Conservation (phyloP, 768 basidiomycete species). For the Lentinula edodes region DNA sequence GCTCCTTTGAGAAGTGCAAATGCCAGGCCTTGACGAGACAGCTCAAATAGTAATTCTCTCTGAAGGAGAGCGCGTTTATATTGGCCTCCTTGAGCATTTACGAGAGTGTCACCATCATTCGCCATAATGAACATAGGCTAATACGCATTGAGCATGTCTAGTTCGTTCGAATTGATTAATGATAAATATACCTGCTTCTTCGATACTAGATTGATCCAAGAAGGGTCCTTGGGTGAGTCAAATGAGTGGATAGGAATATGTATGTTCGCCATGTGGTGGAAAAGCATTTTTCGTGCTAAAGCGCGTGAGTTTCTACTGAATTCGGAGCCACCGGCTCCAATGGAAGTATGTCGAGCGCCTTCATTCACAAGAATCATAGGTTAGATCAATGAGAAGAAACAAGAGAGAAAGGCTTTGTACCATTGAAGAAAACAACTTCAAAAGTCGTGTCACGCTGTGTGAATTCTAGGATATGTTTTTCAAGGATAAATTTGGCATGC, state of each 20-base stretch:
- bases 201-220: slow-evolving; percentile 42
- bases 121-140: slow-evolving; percentile 67
- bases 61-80: slow-evolving; percentile 36
- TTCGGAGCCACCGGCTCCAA: slow-evolving; percentile 32
- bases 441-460: neutral
- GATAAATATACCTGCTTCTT: slow-evolving; percentile 31
- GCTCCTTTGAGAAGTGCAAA: slow-evolving; percentile 47
- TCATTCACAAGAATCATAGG: neutral
- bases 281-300: slow-evolving; percentile 48
- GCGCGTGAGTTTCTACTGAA: slow-evolving; percentile 63
- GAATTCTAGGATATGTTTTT: neutral
- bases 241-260: slow-evolving; percentile 41
- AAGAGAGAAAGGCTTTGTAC: neutral
- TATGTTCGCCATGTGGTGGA: slow-evolving; percentile 33
- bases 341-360: neutral
- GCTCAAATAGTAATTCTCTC: slow-evolving; percentile 41
- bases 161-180: neutral
- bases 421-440: neutral
- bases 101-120: slow-evolving; percentile 41
- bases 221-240: slow-evolving; percentile 33
- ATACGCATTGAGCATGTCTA: slow-evolving; percentile 3
- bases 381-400: neutral
- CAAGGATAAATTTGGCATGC: neutral
- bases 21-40: slow-evolving; percentile 44
- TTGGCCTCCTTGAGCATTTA: slow-evolving; percentile 8